phyloP scores from a whole-genome alignment of 176 grass and related monocot genomes.

The Typha latifolia region DNA sequence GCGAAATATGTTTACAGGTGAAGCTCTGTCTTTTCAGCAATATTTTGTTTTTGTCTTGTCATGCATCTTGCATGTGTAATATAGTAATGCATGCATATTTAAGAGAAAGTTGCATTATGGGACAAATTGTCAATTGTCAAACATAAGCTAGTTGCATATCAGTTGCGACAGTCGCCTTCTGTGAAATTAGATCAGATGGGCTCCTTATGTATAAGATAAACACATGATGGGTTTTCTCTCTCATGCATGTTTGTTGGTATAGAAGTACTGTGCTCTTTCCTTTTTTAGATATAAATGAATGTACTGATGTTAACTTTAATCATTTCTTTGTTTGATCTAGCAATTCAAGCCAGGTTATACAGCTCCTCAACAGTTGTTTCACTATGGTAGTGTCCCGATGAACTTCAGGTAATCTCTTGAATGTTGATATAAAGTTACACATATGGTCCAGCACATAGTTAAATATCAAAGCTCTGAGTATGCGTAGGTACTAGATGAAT shows the following conservation, averaged over 20 bases:
- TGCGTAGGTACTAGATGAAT: neutral
- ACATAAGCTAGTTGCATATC: too few relatives aligned
- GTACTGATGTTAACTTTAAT: neutral
- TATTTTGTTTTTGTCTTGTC: neutral
- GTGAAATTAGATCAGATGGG: too few relatives aligned
- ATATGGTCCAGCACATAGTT: too few relatives aligned
- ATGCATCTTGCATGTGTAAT: neutral
- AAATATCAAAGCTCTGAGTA: neutral
- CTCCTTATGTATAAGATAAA: neutral
- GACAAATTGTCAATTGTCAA: too few relatives aligned
- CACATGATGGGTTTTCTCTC: neutral
- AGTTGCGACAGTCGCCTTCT: too few relatives aligned
- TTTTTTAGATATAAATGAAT: constrained; percentile 9
- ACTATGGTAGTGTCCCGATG: constrained; percentile 79
- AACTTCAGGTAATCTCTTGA: constrained; percentile 68
- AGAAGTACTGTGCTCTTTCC: too few relatives aligned
- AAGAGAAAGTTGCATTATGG: too few relatives aligned
- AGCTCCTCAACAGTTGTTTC: constrained; percentile 68
- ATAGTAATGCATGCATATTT: too few relatives aligned
- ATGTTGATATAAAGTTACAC: constrained; percentile 2
- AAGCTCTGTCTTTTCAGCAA: neutral
- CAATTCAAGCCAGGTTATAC: constrained; percentile 91
- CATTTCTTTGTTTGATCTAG: constrained; percentile 28
- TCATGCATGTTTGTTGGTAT: too few relatives aligned
- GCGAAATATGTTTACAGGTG: constrained; percentile 97